Percentiles rank a stretch among this genome's conserved stretches.
Conservation (phyloP, 768 basidiomycete species). For the Boletus sp. region DNA sequence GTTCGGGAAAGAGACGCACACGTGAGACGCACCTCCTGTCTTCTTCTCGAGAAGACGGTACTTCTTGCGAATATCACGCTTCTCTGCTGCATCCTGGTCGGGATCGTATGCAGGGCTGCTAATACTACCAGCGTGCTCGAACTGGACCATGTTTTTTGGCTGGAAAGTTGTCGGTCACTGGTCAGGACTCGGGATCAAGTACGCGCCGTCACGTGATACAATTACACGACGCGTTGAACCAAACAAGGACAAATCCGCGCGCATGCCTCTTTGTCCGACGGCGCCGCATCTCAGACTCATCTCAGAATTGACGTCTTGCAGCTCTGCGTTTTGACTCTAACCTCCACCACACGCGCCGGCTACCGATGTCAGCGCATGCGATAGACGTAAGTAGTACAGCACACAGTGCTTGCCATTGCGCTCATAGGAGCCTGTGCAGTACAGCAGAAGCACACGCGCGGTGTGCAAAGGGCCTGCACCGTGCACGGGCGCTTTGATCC, state of each 20-base stretch:
- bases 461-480: slow-evolving; percentile 64
- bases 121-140: slow-evolving; percentile 4
- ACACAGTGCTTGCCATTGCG: background rate
- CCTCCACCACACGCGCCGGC: background rate
- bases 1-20: background rate
- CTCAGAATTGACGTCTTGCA: background rate
- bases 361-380: slow-evolving; percentile 23
- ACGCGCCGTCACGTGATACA: slow-evolving; percentile 14
- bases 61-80: slow-evolving; percentile 66
- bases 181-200: too few species aligned
- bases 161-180: background rate
- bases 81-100: slow-evolving; percentile 80
- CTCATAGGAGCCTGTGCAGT: slow-evolving; percentile 41
- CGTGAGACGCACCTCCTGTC: slow-evolving; percentile 53
- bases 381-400: slow-evolving; percentile 31
- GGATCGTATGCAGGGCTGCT: slow-evolving; percentile 64
- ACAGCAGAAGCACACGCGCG: slow-evolving; percentile 65
- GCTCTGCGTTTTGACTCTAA: background rate
- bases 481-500: slow-evolving; percentile 53
- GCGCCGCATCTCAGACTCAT: background rate
- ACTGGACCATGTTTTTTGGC: slow-evolving; percentile 18
- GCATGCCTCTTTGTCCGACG: background rate
- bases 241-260: slow-evolving; percentile 22
- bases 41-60: slow-evolving; percentile 66
- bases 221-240: slow-evolving; percentile 22